Conservation (phyloP, 2,329 filamentous ascomycete genomes). For the Lasiodiplodia sp. region DNA sequence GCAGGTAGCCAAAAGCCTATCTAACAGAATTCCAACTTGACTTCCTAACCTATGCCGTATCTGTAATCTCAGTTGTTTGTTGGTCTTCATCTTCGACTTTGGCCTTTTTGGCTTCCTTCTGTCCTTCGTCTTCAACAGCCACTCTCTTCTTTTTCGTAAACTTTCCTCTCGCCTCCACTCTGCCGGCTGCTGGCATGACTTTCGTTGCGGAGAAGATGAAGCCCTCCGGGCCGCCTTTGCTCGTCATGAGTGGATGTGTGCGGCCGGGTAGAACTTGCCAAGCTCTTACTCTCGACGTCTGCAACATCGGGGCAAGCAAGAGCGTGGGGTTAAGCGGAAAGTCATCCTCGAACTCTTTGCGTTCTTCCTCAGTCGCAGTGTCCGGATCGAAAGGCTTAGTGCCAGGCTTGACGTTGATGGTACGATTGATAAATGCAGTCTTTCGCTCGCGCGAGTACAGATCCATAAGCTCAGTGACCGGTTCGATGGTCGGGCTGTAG, state of each 20-base stretch:
- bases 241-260: slow-evolving; percentile 94
- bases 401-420: slow-evolving; percentile 5
- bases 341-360: slow-evolving; percentile 53
- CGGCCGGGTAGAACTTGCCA: slow-evolving; percentile 94
- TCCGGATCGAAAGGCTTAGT: slow-evolving; percentile 6
- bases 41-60: not conserved
- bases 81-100: slow-evolving; percentile 41
- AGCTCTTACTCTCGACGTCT: slow-evolving; percentile 77
- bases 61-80: not conserved
- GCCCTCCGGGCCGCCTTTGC: slow-evolving; percentile 84
- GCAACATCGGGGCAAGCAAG: slow-evolving; percentile 78
- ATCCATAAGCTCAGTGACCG: slow-evolving; percentile 78
- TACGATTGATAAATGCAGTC: slow-evolving; percentile 70
- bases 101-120: slow-evolving; percentile 34
- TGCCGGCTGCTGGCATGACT: slow-evolving; percentile 79
- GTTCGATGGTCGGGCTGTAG: slow-evolving; percentile 82
- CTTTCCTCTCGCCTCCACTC: slow-evolving; percentile 82
- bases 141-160: slow-evolving; percentile 72
- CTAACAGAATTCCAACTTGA: not conserved
- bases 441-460: slow-evolving; percentile 82
- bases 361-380: slow-evolving; percentile 48
- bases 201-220: slow-evolving; percentile 86
- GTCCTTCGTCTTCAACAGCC: slow-evolving; percentile 34
- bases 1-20: too few relatives aligned
- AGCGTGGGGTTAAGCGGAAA: slow-evolving; percentile 89